A percentile compares a stretch with the other conserved stretches of the same genome.
phyloP scores from a whole-genome alignment of 495 filamentous ascomycete genomes.

The Xylaria flabelliformis region DNA sequence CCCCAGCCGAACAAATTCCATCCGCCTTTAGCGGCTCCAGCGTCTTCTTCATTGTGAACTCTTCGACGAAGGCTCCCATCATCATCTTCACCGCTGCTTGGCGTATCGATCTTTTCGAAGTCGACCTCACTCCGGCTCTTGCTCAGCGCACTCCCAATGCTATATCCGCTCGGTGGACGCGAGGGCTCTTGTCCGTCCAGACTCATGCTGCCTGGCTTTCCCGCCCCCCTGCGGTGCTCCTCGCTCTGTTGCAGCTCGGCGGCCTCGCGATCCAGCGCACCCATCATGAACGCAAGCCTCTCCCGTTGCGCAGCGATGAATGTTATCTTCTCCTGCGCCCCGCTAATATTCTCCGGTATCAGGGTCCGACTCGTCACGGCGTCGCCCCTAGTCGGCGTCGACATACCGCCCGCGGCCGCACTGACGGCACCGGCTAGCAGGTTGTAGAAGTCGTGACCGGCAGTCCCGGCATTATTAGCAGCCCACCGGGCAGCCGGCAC shows the following conservation, averaged over 20 bases:
- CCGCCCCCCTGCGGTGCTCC: slow-evolving; percentile 41
- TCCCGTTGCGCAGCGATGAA: slow-evolving; percentile 79
- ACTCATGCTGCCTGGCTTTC: slow-evolving; percentile 39
- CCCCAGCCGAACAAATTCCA: slow-evolving; percentile 71
- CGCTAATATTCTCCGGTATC: slow-evolving; percentile 69
- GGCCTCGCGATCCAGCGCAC: slow-evolving; percentile 77
- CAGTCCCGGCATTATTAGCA: slow-evolving; percentile 45
- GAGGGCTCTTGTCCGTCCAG: slow-evolving; percentile 40
- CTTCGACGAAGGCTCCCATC: slow-evolving; percentile 41
- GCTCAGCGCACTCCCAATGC: slow-evolving; percentile 59
- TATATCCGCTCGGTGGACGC: slow-evolving; percentile 53
- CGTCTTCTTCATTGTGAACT: slow-evolving; percentile 22
- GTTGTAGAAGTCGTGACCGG: slow-evolving; percentile 72
- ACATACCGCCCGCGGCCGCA: slow-evolving; percentile 43
- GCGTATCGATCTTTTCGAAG: slow-evolving; percentile 83
- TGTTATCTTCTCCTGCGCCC: slow-evolving; percentile 66
- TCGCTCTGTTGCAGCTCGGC: slow-evolving; percentile 48
- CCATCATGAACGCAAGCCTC: slow-evolving; percentile 70
- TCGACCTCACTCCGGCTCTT: slow-evolving; percentile 79
- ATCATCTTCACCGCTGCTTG: slow-evolving; percentile 63
- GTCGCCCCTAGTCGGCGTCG: slow-evolving; percentile 16
- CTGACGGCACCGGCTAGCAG: slow-evolving; percentile 73
- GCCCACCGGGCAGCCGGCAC: slow-evolving; percentile 67
- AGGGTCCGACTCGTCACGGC: slow-evolving; percentile 64
- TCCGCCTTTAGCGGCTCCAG: slow-evolving; percentile 38